These are phyloP conservation scores for Ramaria sp. DNA, from an alignment of 768 basidiomycete species.

Conservation along the genomic window DNA sequence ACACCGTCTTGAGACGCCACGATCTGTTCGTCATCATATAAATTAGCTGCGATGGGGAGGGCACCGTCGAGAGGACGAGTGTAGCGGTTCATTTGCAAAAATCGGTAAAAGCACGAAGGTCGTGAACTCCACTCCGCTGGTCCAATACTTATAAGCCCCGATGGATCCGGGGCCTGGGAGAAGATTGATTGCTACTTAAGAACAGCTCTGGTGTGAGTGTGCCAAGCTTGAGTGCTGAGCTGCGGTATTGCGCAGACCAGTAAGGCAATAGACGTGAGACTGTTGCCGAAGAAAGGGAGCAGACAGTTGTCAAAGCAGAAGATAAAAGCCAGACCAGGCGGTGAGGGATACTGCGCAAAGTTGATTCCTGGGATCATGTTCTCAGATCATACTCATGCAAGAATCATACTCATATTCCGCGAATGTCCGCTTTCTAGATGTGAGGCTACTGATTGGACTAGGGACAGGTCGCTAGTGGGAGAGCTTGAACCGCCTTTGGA, in stretches of 20 bases:
- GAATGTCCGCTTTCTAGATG: conserved; percentile 2
- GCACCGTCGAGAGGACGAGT: conserved; percentile 57
- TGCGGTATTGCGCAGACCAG: background rate
- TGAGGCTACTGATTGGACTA: conserved; percentile 4
- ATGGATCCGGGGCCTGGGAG: background rate
- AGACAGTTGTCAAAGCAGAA: too few species aligned
- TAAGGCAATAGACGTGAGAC: too few species aligned
- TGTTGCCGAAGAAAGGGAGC: too few species aligned
- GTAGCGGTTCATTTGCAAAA: conserved; percentile 39
- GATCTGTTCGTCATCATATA: conserved; percentile 75
- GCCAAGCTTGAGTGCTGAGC: background rate
- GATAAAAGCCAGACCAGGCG: background rate
- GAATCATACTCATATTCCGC: background rate
- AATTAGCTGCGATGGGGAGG: conserved; percentile 64
- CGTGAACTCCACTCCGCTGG: background rate
- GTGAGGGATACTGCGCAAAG: background rate
- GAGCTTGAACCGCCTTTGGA: background rate
- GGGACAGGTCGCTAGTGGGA: conserved; percentile 4
- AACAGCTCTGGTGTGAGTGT: background rate
- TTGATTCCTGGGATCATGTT: background rate
- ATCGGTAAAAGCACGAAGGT: conserved; percentile 1
- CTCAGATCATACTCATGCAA: background rate
- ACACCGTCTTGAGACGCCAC: conserved; percentile 65
- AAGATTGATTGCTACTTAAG: background rate
- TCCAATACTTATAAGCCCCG: conserved; percentile 17